Percentiles rank a stretch among this genome's conserved stretches.
Evolutionary conservation across 78 protist species (phyloP).

Genomic region (Polysphondylium violaceum): DNA sequence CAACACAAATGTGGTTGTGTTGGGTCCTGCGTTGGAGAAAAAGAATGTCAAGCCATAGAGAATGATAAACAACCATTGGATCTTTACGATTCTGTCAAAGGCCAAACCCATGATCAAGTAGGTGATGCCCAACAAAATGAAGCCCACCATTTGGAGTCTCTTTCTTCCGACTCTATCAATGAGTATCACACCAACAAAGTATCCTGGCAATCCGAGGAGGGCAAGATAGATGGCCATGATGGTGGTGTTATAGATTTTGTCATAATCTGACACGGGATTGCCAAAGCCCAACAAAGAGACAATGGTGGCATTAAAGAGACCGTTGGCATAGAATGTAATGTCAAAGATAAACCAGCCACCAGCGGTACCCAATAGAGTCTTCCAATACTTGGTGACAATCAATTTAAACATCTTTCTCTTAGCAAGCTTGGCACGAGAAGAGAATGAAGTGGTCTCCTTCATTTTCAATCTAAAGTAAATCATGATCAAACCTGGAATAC

Average conservation of each 20-base stretch:
- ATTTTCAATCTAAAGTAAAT: slow-evolving; percentile 71
- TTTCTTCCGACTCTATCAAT: slow-evolving; percentile 68
- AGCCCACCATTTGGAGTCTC: slow-evolving; percentile 78
- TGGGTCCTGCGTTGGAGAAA: slow-evolving; percentile 93
- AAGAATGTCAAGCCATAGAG: slow-evolving; percentile 91
- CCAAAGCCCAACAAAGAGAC: slow-evolving; percentile 37
- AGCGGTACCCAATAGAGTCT: slow-evolving; percentile 85
- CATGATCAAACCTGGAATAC: slow-evolving; percentile 68
- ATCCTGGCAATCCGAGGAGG: slow-evolving; percentile 77
- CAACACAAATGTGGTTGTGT: slow-evolving; percentile 92
- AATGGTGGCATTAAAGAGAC: slow-evolving; percentile 73
- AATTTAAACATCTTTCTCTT: slow-evolving; percentile 17
- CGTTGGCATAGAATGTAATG: slow-evolving; percentile 88
- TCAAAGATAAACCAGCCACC: slow-evolving; percentile 92
- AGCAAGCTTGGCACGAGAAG: not conserved
- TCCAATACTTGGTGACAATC: slow-evolving; percentile 22
- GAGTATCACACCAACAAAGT: slow-evolving; percentile 73
- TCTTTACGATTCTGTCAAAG: slow-evolving; percentile 17
- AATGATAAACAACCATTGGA: slow-evolving; percentile 60
- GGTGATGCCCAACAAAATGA: slow-evolving; percentile 45
- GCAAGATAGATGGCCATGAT: slow-evolving; percentile 32
- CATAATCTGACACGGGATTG: slow-evolving; percentile 22
- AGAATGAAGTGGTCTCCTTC: slow-evolving; percentile 48
- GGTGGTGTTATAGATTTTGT: slow-evolving; percentile 38
- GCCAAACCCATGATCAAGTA: slow-evolving; percentile 60